Evolutionary conservation across 1,284 basidiomycete species (phyloP).

Genomic region (Tylopilus sp.): DNA sequence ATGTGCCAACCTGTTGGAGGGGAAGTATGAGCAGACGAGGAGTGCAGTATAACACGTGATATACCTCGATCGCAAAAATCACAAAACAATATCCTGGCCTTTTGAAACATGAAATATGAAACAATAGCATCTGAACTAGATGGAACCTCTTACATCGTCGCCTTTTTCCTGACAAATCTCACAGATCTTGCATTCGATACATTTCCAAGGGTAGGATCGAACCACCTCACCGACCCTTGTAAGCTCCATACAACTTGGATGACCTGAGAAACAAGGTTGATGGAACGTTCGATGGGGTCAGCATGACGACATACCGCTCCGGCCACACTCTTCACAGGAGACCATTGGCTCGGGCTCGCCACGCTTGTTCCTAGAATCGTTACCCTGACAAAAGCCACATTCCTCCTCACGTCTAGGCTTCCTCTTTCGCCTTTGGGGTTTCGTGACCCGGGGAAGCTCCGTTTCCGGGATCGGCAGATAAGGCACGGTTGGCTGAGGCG

Average conservation of each 20-base stretch:
- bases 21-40: conserved; percentile 5
- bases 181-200: conserved; percentile 91
- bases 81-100: conserved; percentile 87
- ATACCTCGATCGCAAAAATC: conserved; percentile 89
- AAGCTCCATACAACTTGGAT: conserved; percentile 72
- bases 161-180: conserved; percentile 84
- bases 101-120: conserved; percentile 12
- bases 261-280: conserved; percentile 44
- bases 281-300: conserved; percentile 26
- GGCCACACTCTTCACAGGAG: conserved; percentile 65
- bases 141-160: conserved; percentile 69
- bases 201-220: conserved; percentile 79
- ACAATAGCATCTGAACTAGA: conserved; percentile 9
- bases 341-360: conserved; percentile 59
- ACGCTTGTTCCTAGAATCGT: conserved; percentile 52
- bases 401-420: conserved; percentile 51
- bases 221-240: conserved; percentile 49
- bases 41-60: conserved; percentile 13
- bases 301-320: conserved; percentile 43
- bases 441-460: conserved; percentile 33
- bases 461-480: conserved; percentile 45
- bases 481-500: conserved; percentile 50
- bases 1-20: conserved; percentile 75
- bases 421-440: conserved; percentile 50
- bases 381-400: conserved; percentile 66